Conservation (phyloP, 1,284 basidiomycete species). For the Veloboletus limbatus region DNA sequence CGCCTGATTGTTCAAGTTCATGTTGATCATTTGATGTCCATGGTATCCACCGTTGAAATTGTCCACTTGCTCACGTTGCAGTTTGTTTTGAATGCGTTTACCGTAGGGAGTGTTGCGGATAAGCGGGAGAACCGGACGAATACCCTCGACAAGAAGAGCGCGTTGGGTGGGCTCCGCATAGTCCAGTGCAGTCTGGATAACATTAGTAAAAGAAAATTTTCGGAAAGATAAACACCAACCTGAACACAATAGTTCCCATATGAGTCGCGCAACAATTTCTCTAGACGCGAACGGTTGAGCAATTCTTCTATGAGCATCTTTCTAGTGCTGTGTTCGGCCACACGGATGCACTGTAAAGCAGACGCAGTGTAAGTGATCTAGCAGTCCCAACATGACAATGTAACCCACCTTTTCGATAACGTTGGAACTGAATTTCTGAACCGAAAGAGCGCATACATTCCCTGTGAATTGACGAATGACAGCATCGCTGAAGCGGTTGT, state of each 20-base stretch:
- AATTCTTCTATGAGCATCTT: constrained; percentile 96
- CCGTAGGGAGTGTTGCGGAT: constrained; percentile 98
- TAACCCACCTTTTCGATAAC: constrained; percentile 84
- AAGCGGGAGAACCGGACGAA: constrained; percentile 92
- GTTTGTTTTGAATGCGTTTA: constrained; percentile 96
- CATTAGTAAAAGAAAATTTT: constrained; percentile 4
- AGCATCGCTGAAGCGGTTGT: constrained; percentile 95
- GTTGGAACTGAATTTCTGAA: constrained; percentile 98
- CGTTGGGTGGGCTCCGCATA: constrained; percentile 91
- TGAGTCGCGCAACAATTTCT: constrained; percentile 93
- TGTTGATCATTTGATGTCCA: constrained; percentile 60
- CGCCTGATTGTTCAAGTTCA: constrained; percentile 58
- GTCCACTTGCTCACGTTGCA: constrained; percentile 88
- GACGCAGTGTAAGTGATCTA: neutral
- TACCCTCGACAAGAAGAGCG: constrained; percentile 85
- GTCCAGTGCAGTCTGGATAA: constrained; percentile 84
- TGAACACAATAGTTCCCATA: constrained; percentile 95
- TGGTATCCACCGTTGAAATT: constrained; percentile 56
- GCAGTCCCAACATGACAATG: neutral
- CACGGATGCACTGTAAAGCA: constrained; percentile 83
- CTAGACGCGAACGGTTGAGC: constrained; percentile 89
- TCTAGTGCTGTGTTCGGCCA: constrained; percentile 91
- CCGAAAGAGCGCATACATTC: constrained; percentile 96
- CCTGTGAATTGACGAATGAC: constrained; percentile 98
- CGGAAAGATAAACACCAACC: constrained; percentile 38